phyloP scores from a whole-genome alignment of 108 stramenopile species.

The Poteriospumella lacustris region DNA sequence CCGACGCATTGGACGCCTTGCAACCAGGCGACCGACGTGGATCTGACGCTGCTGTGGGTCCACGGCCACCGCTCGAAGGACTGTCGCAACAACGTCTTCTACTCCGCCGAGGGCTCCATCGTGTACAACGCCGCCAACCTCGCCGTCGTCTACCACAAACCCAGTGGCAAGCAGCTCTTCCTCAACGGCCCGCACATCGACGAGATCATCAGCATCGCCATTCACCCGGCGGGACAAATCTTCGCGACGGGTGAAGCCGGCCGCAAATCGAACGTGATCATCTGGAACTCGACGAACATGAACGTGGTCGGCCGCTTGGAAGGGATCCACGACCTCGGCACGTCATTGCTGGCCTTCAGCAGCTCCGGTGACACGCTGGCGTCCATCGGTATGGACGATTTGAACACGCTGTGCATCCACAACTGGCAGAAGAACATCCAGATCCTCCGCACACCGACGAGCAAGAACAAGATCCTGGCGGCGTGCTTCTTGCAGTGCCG shows the following conservation, averaged over 20 bases:
- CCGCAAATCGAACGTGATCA: neutral
- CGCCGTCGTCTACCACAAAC: conserved; percentile 1
- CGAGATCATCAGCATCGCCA: neutral
- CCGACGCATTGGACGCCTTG: no score
- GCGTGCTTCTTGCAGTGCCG: conserved; percentile 1
- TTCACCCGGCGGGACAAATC: conserved; percentile 25
- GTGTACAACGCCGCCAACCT: conserved; percentile 15
- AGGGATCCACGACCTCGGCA: neutral
- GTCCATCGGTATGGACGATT: conserved; percentile 8
- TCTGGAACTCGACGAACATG: conserved; percentile 22
- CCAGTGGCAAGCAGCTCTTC: conserved; percentile 15
- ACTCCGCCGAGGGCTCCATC: conserved; percentile 4
- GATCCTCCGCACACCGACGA: neutral
- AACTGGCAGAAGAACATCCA: neutral
- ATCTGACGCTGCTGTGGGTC: neutral
- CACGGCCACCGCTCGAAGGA: neutral
- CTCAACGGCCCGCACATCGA: conserved; percentile 14
- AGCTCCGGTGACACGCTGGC: neutral
- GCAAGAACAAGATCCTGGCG: neutral
- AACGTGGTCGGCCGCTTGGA: neutral
- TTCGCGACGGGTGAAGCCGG: conserved; percentile 30
- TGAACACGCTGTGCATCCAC: neutral
- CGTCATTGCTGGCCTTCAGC: neutral
- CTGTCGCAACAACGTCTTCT: conserved; percentile 21
- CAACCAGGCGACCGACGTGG: neutral